phyloP scores from a whole-genome alignment of 2,329 filamentous ascomycete genomes.

The Polytolypa hystricis region DNA sequence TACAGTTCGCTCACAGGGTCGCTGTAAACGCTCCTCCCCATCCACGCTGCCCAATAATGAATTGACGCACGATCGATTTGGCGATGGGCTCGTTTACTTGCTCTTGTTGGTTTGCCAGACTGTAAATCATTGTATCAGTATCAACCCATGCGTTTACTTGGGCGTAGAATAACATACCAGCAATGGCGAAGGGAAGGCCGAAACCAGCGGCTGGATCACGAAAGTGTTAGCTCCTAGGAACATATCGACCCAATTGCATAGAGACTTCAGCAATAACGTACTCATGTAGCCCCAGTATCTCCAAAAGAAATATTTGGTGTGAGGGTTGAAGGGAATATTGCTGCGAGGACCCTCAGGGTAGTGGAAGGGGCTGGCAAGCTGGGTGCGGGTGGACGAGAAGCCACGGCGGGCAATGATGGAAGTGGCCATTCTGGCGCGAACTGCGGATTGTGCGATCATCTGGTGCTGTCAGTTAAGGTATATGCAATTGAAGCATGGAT shows the following conservation, averaged over 20 bases:
- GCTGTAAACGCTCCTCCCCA: too few species aligned
- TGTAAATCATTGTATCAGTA: slow-evolving; percentile 27
- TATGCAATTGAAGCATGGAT: slow-evolving; percentile 11
- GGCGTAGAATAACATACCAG: slow-evolving; percentile 39
- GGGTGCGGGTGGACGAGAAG: slow-evolving; percentile 83
- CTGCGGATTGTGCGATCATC: slow-evolving; percentile 65
- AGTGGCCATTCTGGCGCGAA: slow-evolving; percentile 54
- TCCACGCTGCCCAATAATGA: neutral
- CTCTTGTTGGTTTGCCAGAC: slow-evolving; percentile 61
- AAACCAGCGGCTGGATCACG: slow-evolving; percentile 44
- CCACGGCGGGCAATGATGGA: slow-evolving; percentile 71
- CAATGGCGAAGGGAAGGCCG: slow-evolving; percentile 49
- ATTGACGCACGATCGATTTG: neutral
- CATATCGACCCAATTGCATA: slow-evolving; percentile 8
- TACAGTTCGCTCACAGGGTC: slow-evolving; percentile 20
- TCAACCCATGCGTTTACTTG: neutral
- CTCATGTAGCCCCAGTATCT: slow-evolving; percentile 76
- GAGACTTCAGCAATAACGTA: slow-evolving; percentile 33
- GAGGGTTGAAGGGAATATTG: slow-evolving; percentile 96
- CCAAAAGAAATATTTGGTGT: slow-evolving; percentile 71
- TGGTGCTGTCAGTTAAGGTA: slow-evolving; percentile 39
- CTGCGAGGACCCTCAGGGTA: slow-evolving; percentile 91
- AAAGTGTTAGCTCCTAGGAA: neutral
- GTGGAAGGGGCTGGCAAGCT: slow-evolving; percentile 86
- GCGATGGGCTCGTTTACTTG: slow-evolving; percentile 22